phyloP scores from a whole-genome alignment of 257 asterid genomes.

The Ilex aquifolium region DNA sequence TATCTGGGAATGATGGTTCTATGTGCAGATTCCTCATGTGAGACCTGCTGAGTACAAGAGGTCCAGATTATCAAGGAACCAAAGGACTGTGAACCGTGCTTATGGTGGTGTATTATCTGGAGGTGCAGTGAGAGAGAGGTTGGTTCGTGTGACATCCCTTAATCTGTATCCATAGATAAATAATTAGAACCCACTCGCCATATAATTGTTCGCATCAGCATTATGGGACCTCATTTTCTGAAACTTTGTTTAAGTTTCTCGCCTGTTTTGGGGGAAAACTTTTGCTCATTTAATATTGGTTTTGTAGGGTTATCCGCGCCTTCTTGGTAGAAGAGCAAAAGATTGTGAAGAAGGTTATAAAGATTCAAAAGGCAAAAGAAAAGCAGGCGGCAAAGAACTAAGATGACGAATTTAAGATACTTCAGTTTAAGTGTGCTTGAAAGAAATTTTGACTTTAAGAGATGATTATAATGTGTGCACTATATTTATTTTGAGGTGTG shows the following conservation, averaged over 20 bases:
- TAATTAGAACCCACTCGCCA: too few relatives aligned
- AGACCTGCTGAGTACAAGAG: slow-evolving; percentile 34
- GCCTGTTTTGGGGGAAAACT: too few relatives aligned
- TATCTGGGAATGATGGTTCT: too few relatives aligned
- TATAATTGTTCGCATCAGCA: too few relatives aligned
- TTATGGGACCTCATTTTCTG: too few relatives aligned
- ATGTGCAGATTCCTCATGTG: slow-evolving; percentile 27
- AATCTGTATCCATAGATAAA: too few relatives aligned
- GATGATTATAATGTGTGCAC: not conserved
- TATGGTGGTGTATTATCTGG: slow-evolving; percentile 30
- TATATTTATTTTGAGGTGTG: too few relatives aligned
- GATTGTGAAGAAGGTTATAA: not conserved
- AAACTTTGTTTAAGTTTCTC: too few relatives aligned
- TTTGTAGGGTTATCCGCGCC: not conserved
- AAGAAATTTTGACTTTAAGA: not conserved
- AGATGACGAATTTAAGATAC: not conserved
- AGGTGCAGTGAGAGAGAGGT: slow-evolving; percentile 29
- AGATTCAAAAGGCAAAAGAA: not conserved
- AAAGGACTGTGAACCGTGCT: slow-evolving; percentile 29
- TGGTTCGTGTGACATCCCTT: too few relatives aligned
- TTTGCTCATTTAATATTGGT: not conserved
- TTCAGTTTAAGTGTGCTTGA: not conserved
- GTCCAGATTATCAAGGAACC: slow-evolving; percentile 26
- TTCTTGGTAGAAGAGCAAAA: not conserved
- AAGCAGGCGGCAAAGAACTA: not conserved